Evolutionary conservation across 345 rosid genomes (phyloP).

Genomic region (Brassica incana): DNA sequence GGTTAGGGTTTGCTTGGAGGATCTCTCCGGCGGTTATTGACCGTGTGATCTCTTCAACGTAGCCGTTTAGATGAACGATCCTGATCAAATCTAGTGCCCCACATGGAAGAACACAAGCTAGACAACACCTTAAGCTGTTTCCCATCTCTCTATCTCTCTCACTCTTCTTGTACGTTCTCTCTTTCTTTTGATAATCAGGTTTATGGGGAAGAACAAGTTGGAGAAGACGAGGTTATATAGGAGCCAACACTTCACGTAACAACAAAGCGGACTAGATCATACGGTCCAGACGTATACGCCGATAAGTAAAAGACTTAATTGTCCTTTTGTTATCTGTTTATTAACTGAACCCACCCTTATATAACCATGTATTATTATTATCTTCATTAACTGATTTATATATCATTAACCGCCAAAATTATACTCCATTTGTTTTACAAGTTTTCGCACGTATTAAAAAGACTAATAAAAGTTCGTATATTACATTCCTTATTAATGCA

Average conservation of each 20-base stretch:
- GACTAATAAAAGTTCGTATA: background rate
- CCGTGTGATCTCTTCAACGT: constrained; percentile 73
- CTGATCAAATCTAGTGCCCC: constrained; percentile 96
- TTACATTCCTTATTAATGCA: background rate
- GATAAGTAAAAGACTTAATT: background rate
- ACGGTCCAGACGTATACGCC: constrained; percentile 1
- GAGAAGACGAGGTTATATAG: constrained; percentile 40
- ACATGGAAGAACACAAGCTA: constrained; percentile 92
- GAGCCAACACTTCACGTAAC: constrained; percentile 33
- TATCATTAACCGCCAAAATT: background rate
- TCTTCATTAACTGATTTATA: background rate
- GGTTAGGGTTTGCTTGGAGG: constrained; percentile 79
- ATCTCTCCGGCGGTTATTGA: constrained; percentile 83
- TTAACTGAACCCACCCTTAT: background rate
- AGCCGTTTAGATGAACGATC: constrained; percentile 87
- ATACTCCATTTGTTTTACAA: background rate
- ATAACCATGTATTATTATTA: background rate
- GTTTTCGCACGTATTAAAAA: background rate
- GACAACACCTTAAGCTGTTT: constrained; percentile 82
- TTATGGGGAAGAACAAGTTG: constrained; percentile 35
- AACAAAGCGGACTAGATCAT: constrained; percentile 31
- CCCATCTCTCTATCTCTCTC: constrained; percentile 52
- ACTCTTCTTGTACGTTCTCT: background rate
- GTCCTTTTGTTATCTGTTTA: constrained; percentile 15
- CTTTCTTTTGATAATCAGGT: constrained; percentile 13